Conservation (phyloP, 2,329 filamentous ascomycete species). For the Chrysoporthe puriensis region DNA sequence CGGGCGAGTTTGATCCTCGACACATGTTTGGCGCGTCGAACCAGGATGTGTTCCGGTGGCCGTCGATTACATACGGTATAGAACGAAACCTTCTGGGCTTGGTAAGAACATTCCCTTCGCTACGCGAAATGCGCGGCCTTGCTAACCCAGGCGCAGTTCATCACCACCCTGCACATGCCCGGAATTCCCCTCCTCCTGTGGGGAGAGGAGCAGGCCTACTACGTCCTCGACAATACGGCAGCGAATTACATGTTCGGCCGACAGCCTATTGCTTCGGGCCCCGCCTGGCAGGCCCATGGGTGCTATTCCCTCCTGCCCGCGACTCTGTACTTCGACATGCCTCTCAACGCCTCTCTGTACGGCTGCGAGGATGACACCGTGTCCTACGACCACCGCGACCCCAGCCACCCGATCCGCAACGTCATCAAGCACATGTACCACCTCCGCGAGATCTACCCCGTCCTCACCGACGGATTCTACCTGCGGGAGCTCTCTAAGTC, state of each 20-base stretch:
- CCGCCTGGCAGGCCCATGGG: constrained; percentile 67
- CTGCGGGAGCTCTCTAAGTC: constrained; percentile 61
- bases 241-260: constrained; percentile 68
- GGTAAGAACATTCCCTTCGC: background rate
- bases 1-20: constrained; percentile 63
- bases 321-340: constrained; percentile 61
- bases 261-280: constrained; percentile 62
- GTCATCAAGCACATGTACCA: constrained; percentile 65
- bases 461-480: constrained; percentile 63
- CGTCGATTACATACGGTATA: constrained; percentile 58
- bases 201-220: constrained; percentile 70
- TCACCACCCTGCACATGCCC: constrained; percentile 53
- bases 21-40: constrained; percentile 68
- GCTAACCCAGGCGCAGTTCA: constrained; percentile 46
- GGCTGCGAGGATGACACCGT: constrained; percentile 60
- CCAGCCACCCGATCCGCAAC: constrained; percentile 63
- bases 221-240: constrained; percentile 66
- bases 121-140: background rate
- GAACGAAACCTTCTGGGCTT: constrained; percentile 58
- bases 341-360: constrained; percentile 53
- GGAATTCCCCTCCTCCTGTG: constrained; percentile 52
- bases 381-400: constrained; percentile 65
- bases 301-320: constrained; percentile 62
- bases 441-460: constrained; percentile 58
- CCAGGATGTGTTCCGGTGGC: constrained; percentile 69